Evolutionary conservation across 495 filamentous ascomycete species (phyloP), one percentile per base, ranked within the genome.

Genomic region (Annulohypoxylon bovei): DNA sequence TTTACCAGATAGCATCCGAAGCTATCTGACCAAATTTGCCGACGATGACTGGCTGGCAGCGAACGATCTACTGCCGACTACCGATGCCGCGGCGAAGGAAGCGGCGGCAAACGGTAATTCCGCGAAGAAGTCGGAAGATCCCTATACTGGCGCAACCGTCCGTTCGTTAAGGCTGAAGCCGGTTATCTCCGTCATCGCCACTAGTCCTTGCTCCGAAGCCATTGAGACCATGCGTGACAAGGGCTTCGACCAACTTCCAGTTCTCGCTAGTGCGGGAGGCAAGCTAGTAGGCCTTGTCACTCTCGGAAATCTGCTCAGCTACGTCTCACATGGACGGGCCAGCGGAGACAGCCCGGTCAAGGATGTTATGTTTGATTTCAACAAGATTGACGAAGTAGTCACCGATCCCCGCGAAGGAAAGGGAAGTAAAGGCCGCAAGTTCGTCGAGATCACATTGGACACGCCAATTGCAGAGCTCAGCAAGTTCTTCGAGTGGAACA

Each of bases 1-100:
- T 30, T 82, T 97, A 32, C 96, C 95, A 0, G 95, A 99, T 78
- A 97, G 93, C 80, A 97, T 99, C 71, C 87, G 95, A 71, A 97
- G 92, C 77, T 99, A 99, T 77, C 88, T 99, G n/a, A 94, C 90
- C 80, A 99, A 99, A 85, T 99, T 99, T 76, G 92, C 94, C 68
- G 96, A 99, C 75, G 95, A 99, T 76, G 93, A 97, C 80, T 98
- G 96, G 96, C 90, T 98, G 52, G 93, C 92, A 53, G 95, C 95
- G 49, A 98, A 98, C 77, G 90, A 93, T 74, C 92, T 98, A 39
- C 85, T 97, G 12, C 85, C 90, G 1, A 79, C 88, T 7, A 37
- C 65, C 4, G 73, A 75, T 39, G 59, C 35, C 25, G 70, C 62
- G 1, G 65, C 65, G 3, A 75, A 74, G 49, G 42, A 72, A 54